phyloP scores from a whole-genome alignment of 2,329 filamentous ascomycete species.

The Pseudogymnoascus sp. region DNA sequence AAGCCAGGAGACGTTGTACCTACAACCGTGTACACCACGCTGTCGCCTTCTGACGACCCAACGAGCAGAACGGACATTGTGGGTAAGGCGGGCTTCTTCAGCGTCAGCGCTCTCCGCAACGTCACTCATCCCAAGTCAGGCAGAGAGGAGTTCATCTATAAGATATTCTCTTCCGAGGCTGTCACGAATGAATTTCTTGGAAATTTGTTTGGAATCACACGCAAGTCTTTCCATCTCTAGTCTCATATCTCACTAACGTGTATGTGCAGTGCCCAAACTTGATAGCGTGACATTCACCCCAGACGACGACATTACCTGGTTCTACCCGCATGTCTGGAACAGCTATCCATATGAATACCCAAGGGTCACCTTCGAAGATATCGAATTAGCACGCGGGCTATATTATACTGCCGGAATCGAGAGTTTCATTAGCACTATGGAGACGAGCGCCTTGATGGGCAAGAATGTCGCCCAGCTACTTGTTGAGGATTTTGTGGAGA shows the following conservation, averaged over 20 bases:
- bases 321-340: conserved; percentile 67
- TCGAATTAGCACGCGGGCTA: conserved; percentile 55
- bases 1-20: conserved; percentile 51
- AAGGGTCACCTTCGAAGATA: conserved; percentile 78
- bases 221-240: conserved; percentile 12
- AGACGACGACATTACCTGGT: conserved; percentile 57
- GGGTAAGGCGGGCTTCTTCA: conserved; percentile 75
- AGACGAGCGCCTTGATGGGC: conserved; percentile 87
- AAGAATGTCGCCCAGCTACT: conserved; percentile 72
- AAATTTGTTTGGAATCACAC: conserved; percentile 37
- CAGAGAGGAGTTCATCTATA: conserved; percentile 51
- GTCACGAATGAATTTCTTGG: conserved; percentile 47
- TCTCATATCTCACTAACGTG: conserved; percentile 12
- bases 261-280: conserved; percentile 18
- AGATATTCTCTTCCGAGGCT: conserved; percentile 53
- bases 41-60: conserved; percentile 34
- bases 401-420: conserved; percentile 76
- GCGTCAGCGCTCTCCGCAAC: conserved; percentile 64
- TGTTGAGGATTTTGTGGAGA: conserved; percentile 47
- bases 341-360: conserved; percentile 83
- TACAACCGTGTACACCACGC: conserved; percentile 72
- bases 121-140: conserved; percentile 52
- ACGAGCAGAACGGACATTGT: conserved; percentile 47
- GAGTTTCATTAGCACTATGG: conserved; percentile 95
- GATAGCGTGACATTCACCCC: conserved; percentile 14